Percentiles rank a stretch among this genome's conserved stretches.
Evolutionary conservation across 2,329 filamentous ascomycete genomes (phyloP).

Genomic region (Domatiomyces globalis): DNA sequence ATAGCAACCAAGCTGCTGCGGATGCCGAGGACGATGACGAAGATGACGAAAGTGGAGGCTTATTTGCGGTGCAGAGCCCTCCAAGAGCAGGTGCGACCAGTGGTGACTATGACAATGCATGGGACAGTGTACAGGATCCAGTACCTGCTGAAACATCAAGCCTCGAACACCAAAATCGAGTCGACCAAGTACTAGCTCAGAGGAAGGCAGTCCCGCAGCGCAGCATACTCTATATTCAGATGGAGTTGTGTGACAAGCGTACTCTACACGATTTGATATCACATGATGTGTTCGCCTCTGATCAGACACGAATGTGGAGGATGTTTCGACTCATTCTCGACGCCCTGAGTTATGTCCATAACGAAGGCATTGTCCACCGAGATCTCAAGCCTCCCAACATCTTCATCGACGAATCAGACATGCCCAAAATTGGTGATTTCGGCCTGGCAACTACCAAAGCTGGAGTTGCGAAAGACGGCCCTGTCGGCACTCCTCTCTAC

Average conservation of each 20-base stretch:
- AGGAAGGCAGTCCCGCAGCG: neutral
- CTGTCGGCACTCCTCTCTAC: conserved; percentile 70
- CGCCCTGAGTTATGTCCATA: conserved; percentile 78
- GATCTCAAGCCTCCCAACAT: conserved; percentile 96
- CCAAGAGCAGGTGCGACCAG: neutral
- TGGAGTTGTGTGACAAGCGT: conserved; percentile 95
- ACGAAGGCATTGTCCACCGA: conserved; percentile 81
- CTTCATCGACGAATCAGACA: conserved; percentile 80
- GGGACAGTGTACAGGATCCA: neutral
- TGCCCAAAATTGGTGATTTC: conserved; percentile 94
- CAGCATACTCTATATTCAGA: conserved; percentile 77
- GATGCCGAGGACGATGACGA: conserved; percentile 34
- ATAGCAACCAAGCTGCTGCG: conserved; percentile 50
- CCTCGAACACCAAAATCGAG: neutral
- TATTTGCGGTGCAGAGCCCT: conserved; percentile 4
- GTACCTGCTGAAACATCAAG: neutral
- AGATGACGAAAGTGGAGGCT: conserved; percentile 4
- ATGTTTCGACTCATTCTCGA: conserved; percentile 84
- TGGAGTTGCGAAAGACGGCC: conserved; percentile 20
- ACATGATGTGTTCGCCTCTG: conserved; percentile 52
- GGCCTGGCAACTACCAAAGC: conserved; percentile 84
- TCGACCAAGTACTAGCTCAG: neutral
- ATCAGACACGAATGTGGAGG: conserved; percentile 70
- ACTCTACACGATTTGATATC: conserved; percentile 81
- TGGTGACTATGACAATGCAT: conserved; percentile 4